Evolutionary conservation across 352 stramenopile species (phyloP).

Genomic region (Phytophthora pluvialis): DNA sequence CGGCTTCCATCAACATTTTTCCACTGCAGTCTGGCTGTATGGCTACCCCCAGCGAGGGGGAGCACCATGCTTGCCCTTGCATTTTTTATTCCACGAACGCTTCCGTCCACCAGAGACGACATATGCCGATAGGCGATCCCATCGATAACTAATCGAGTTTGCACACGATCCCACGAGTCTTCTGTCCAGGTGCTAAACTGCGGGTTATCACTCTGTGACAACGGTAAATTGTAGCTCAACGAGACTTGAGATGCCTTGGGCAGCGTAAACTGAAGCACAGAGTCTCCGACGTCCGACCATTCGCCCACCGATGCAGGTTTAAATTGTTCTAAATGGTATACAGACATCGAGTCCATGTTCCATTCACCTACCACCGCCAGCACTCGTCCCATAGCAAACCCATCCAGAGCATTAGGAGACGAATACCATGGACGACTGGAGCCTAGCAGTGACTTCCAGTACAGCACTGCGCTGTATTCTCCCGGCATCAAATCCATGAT

Average conservation of each 20-base stretch:
- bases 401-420: conserved; percentile 58
- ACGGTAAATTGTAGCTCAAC: conserved; percentile 77
- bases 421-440: conserved; percentile 76
- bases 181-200: conserved; percentile 59
- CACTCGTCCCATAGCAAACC: conserved; percentile 73
- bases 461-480: conserved; percentile 64
- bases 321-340: conserved; percentile 62
- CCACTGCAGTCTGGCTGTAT: conserved; percentile 76
- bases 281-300: conserved; percentile 83
- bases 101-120: conserved; percentile 71
- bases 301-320: conserved; percentile 36
- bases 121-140: conserved; percentile 72
- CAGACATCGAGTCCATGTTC: conserved; percentile 50
- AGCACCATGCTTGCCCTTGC: conserved; percentile 73
- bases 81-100: conserved; percentile 76
- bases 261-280: conserved; percentile 74
- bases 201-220: conserved; percentile 77
- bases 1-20: conserved; percentile 74
- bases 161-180: conserved; percentile 58
- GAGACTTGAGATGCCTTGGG: conserved; percentile 59
- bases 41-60: conserved; percentile 54
- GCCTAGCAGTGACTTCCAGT: conserved; percentile 57
- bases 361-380: conserved; percentile 61
- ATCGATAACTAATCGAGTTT: conserved; percentile 71
- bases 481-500: conserved; percentile 69